Percentiles rank a stretch among this genome's conserved stretches.
Evolutionary conservation across 352 stramenopile genomes (phyloP).

Genomic region (Pythium folliculosum): DNA sequence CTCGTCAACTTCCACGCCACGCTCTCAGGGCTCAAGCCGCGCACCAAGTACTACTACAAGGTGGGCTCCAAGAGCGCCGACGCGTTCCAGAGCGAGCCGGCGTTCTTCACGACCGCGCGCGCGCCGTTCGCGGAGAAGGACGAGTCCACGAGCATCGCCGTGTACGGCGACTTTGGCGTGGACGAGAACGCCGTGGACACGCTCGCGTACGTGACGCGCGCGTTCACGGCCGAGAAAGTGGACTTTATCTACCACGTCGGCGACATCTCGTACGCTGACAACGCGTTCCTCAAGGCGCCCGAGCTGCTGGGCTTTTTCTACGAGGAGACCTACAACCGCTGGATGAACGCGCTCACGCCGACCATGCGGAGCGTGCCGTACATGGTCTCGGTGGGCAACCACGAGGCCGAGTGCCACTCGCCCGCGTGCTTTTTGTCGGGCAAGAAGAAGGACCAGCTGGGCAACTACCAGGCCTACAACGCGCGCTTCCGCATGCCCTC

Average conservation of each 20-base stretch:
- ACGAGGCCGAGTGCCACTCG: conserved; percentile 90
- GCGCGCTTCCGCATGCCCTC: conserved; percentile 85
- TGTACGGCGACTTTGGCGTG: conserved; percentile 59
- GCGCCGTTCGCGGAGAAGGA: background rate
- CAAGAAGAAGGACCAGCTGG: conserved; percentile 52
- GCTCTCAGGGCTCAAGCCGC: conserved; percentile 22
- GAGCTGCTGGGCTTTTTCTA: conserved; percentile 74
- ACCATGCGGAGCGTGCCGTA: conserved; percentile 69
- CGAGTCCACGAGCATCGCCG: conserved; percentile 15
- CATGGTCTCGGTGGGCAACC: conserved; percentile 86
- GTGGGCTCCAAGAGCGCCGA: conserved; percentile 15
- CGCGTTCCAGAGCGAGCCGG: conserved; percentile 16
- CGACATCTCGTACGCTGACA: conserved; percentile 61
- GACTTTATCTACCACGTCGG: conserved; percentile 76
- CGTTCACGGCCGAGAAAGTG: conserved; percentile 33
- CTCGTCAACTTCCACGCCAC: conserved; percentile 33
- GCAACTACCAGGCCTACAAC: conserved; percentile 88
- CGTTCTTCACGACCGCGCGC: conserved; percentile 28
- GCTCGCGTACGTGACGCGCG: conserved; percentile 41
- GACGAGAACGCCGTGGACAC: conserved; percentile 42
- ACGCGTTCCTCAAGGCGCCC: conserved; percentile 19
- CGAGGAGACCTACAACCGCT: conserved; percentile 87
- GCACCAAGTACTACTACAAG: conserved; percentile 34
- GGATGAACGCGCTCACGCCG: conserved; percentile 65
- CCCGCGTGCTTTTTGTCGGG: conserved; percentile 53